Evolutionary conservation across 176 grass and related monocot genomes (phyloP).

Genomic region (Carex littledalei): DNA sequence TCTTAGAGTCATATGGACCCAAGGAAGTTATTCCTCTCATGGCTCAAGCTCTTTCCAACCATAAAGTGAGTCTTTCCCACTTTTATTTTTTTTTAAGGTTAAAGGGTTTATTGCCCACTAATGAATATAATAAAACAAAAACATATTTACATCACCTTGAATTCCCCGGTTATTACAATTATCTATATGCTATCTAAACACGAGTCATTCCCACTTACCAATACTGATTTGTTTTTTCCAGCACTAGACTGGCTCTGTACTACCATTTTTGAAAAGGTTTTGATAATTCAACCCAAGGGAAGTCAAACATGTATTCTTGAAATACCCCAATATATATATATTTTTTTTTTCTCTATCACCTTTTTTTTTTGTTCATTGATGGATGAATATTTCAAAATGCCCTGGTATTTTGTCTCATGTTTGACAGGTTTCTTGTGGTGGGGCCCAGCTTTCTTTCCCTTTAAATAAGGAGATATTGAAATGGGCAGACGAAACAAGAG

Average conservation of each 20-base stretch:
- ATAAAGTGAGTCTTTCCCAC: constrained; percentile 41
- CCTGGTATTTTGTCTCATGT: constrained; percentile 13
- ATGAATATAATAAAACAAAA: too few relatives aligned
- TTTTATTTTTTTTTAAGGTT: neutral
- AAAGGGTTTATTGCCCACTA: too few relatives aligned
- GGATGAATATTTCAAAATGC: neutral
- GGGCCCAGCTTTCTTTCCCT: constrained; percentile 57
- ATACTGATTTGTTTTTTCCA: neutral
- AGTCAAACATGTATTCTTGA: neutral
- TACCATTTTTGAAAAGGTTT: neutral
- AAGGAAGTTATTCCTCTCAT: constrained; percentile 71
- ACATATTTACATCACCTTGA: too few relatives aligned
- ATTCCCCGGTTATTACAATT: too few relatives aligned
- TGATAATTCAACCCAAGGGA: neutral
- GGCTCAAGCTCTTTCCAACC: constrained; percentile 65
- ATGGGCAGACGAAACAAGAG: constrained; percentile 81
- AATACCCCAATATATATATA: neutral
- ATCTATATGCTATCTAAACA: too few relatives aligned
- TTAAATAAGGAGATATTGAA: constrained; percentile 75
- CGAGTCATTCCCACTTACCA: constrained; percentile 3
- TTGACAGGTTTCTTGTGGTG: constrained; percentile 57
- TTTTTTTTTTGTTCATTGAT: neutral
- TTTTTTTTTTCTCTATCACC: neutral
- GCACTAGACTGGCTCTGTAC: neutral
- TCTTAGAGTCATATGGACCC: constrained; percentile 79